Evolutionary conservation across 73 alveolate species (phyloP).

Genomic region (Paramecium sonneborni): DNA sequence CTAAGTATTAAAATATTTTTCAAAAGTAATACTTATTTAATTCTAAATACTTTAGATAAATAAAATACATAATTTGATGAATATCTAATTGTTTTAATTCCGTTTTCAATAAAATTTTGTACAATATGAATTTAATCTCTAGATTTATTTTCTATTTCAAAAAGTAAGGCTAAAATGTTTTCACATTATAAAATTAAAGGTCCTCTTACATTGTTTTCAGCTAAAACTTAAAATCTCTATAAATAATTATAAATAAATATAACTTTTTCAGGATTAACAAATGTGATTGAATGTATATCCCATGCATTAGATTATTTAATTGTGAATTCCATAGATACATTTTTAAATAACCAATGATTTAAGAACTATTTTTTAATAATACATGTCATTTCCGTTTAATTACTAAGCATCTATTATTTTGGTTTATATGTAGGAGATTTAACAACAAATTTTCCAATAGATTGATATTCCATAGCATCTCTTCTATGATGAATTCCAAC

Average conservation of each 20-base stretch:
- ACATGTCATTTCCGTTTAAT: slow-evolving; percentile 35
- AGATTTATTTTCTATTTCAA: slow-evolving; percentile 22
- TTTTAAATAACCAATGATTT: slow-evolving; percentile 54
- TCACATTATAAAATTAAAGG: slow-evolving; percentile 48
- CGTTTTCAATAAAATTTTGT: slow-evolving; percentile 38
- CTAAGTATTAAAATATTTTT: neutral
- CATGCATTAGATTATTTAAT: slow-evolving; percentile 45
- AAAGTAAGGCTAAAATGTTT: slow-evolving; percentile 5
- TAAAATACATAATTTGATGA: neutral
- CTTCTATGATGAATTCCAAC: slow-evolving; percentile 62
- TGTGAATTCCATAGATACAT: slow-evolving; percentile 26
- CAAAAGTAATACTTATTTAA: neutral
- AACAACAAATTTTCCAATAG: slow-evolving; percentile 58
- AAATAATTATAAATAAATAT: neutral
- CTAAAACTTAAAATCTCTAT: slow-evolving; percentile 35
- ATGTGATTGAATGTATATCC: slow-evolving; percentile 60
- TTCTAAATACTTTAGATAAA: neutral
- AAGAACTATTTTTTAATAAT: slow-evolving; percentile 40
- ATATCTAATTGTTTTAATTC: slow-evolving; percentile 41
- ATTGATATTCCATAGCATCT: slow-evolving; percentile 63
- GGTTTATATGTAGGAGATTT: slow-evolving; percentile 67
- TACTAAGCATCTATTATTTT: neutral
- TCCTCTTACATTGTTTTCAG: slow-evolving; percentile 57
- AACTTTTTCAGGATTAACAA: slow-evolving; percentile 55
- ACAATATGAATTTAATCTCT: neutral